These are phyloP conservation scores for Ceratobasidium sp. DNA, from an alignment of 1,284 basidiomycete species.

Conservation along the genomic window DNA sequence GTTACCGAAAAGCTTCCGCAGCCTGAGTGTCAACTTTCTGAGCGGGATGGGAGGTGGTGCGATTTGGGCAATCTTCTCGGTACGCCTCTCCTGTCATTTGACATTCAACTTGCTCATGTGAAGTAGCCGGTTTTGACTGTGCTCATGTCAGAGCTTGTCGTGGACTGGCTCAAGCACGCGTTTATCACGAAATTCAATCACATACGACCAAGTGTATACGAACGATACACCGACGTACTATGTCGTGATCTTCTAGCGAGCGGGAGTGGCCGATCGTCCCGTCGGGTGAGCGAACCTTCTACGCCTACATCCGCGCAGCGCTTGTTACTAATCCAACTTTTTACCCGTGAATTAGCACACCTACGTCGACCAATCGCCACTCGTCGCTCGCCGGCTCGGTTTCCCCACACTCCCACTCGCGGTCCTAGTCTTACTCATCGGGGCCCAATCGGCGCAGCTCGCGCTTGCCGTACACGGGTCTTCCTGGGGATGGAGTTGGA, in stretches of 20 bases:
- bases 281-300: slow-evolving; percentile 67
- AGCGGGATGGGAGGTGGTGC: slow-evolving; percentile 33
- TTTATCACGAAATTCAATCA: slow-evolving; percentile 99
- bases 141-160: slow-evolving; percentile 90
- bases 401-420: slow-evolving; percentile 94
- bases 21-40: slow-evolving; percentile 69
- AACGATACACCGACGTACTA: slow-evolving; percentile 94
- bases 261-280: slow-evolving; percentile 76
- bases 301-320: neutral
- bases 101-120: neutral
- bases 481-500: slow-evolving; percentile 63
- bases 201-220: slow-evolving; percentile 95
- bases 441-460: slow-evolving; percentile 74
- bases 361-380: slow-evolving; percentile 95
- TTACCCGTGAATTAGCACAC: slow-evolving; percentile 68
- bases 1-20: slow-evolving; percentile 87
- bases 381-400: slow-evolving; percentile 92
- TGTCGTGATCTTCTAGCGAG: slow-evolving; percentile 89
- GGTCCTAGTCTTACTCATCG: slow-evolving; percentile 89
- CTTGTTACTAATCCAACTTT: neutral
- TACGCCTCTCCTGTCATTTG: slow-evolving; percentile 59
- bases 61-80: slow-evolving; percentile 91
- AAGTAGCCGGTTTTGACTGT: slow-evolving; percentile 91
- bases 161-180: slow-evolving; percentile 99
- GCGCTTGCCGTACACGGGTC: slow-evolving; percentile 53